phyloP scores from a whole-genome alignment of 768 basidiomycete genomes.

The Amanita exitialis region DNA sequence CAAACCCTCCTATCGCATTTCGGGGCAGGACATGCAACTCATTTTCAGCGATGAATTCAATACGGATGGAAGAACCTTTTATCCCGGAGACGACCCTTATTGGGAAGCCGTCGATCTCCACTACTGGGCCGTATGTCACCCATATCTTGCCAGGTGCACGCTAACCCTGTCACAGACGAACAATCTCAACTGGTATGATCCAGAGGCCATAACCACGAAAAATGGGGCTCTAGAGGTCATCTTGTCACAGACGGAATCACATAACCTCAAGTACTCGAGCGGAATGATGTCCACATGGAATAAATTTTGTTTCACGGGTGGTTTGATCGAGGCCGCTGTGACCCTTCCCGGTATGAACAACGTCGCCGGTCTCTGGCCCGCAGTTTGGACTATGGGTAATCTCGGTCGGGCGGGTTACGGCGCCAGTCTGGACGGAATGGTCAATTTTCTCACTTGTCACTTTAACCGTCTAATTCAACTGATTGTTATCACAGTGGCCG shows the following conservation, averaged over 20 bases:
- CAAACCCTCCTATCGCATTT: conserved; percentile 39
- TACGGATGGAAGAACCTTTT: conserved; percentile 68
- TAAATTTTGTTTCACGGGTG: conserved; percentile 93
- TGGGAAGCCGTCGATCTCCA: conserved; percentile 82
- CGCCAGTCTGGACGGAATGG: conserved; percentile 75
- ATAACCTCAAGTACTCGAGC: conserved; percentile 65
- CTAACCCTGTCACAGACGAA: conserved; percentile 33
- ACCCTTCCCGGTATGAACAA: conserved; percentile 58
- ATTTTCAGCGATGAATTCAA: conserved; percentile 92
- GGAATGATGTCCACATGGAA: conserved; percentile 71
- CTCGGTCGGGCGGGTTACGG: conserved; percentile 85
- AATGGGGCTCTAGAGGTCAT: conserved; percentile 72
- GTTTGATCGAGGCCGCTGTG: conserved; percentile 63
- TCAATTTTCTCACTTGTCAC: conserved; percentile 13
- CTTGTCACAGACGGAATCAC: conserved; percentile 51
- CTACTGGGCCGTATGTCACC: conserved; percentile 51
- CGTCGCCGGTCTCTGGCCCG: conserved; percentile 68
- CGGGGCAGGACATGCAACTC: conserved; percentile 47
- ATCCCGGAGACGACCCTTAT: conserved; percentile 83
- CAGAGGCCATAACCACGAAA: conserved; percentile 63
- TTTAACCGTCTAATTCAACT: neutral
- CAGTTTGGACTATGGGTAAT: conserved; percentile 76
- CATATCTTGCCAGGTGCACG: neutral
- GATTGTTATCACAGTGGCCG: conserved; percentile 45
- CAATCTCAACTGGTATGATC: conserved; percentile 87